Evolutionary conservation across 148 eudicot species (phyloP), one percentile per base, ranked within the genome.

Genomic region (Persicaria tinctoria): DNA sequence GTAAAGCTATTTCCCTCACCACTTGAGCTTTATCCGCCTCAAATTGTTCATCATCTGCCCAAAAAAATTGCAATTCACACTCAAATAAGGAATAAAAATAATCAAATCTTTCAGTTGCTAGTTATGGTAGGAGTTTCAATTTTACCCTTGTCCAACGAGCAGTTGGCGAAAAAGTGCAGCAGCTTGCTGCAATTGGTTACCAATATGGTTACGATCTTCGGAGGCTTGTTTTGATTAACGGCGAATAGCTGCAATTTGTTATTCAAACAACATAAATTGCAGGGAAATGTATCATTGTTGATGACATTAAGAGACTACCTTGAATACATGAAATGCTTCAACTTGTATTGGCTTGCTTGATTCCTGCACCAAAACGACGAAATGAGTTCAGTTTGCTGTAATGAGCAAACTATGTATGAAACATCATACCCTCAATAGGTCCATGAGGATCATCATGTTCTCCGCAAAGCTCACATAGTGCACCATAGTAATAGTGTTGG

Each of bases 271-370:
- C 49, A 45, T 6, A 76, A 8, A 18, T 54, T 23, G 60, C 59
- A 76, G 46, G 4, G 10, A 5, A 14, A 18, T n/a, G n/a, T n/a
- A 8, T 12, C 38, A 12, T 11, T 44, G 16, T 14, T 54, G 8
- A 66, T 6, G 53, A 68, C 8, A 20, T 49, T 32, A 11, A 13
- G 74, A 41, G 4, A 54, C 6, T 78, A 90, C 88, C 96, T 92
- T 92, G 56, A 92, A 92, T 46, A 92, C 84, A 66, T 92, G 96
- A 75, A 92, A 92, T 56, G 97, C 93, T 81, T 92, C 93, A 38
- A 81, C 78, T 72, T 92, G 93, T 77, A 92, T 92, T 72, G 82
- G 82, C 81, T 84, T 92, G 83, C 91, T 92, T 14, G 87, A 75
- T 59, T 89, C 97, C 98, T 93, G 87, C 50, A 54, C 6, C 70